phyloP scores from a whole-genome alignment of 2,329 filamentous ascomycete genomes.

The Ceratocystis variospora region DNA sequence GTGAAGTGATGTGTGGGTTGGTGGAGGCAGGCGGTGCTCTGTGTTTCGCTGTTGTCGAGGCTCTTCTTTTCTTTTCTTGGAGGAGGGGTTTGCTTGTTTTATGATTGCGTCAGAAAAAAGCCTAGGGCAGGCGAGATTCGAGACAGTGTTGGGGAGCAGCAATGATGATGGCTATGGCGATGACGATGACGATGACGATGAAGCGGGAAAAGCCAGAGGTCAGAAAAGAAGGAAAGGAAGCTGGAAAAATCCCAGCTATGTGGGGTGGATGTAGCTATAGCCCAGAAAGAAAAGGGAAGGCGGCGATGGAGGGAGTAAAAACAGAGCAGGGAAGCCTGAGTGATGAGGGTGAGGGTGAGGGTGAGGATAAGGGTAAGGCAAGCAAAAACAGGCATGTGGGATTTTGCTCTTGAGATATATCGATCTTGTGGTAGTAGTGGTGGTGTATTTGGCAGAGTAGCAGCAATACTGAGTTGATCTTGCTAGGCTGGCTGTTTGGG shows the following conservation, averaged over 20 bases:
- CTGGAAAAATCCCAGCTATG: slow-evolving; percentile 7
- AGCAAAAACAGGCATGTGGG: slow-evolving; percentile 1
- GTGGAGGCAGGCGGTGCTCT: background rate
- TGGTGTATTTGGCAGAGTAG: background rate
- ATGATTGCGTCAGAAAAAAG: too few species aligned
- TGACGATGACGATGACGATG: background rate
- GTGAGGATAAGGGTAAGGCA: background rate
- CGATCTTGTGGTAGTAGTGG: background rate
- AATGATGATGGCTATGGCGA: background rate
- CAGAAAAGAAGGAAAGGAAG: background rate
- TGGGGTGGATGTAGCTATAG: slow-evolving; percentile 4
- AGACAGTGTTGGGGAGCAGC: background rate
- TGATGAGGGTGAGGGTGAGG: background rate
- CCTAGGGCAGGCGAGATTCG: background rate
- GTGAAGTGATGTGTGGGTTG: background rate
- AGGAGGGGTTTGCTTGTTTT: background rate
- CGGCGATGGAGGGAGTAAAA: background rate
- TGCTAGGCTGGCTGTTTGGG: background rate
- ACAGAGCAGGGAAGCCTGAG: background rate
- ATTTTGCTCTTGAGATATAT: background rate
- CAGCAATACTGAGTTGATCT: background rate
- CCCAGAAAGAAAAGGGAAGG: background rate
- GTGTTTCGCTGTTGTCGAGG: background rate
- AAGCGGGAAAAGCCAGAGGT: background rate
- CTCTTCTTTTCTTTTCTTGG: background rate